Evolutionary conservation across 1,284 basidiomycete genomes (phyloP), one percentile per base, ranked within the genome.

Genomic region (Exobasidium rhododendri): DNA sequence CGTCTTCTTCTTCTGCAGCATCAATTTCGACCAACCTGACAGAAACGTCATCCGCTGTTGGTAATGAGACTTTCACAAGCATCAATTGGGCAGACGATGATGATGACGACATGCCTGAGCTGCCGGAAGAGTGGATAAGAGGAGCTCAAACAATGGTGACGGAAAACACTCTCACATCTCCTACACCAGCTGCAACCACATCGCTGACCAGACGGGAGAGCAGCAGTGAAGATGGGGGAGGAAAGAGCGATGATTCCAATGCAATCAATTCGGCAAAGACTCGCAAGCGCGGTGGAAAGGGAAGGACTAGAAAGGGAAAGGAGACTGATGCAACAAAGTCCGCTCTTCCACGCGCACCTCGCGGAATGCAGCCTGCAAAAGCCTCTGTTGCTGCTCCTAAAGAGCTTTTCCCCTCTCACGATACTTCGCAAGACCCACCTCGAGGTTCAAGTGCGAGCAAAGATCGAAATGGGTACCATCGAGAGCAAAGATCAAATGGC

Each of bases 31-130:
- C 45, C 30, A 14, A 17, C 2, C 13, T 17, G 31, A 45, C 10
- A 14, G 45, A 40, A 6, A 47, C 30, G n/a, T 22, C 35, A 17
- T 63, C 61, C 13, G n/a, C 13, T 4, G 26, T 53, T 10, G 26
- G 52, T n/a, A 24, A n/a, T 17, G 22, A 29, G n/a, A 43, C 58
- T 31, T 26, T 46, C 22, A 35, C 61, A 20, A 51, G 59, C 47
- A 63, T 73, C 49, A 67, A 74, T 59, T 74, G 72, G 72, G 72
- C 72, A 4, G 72, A 74, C 20, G 72, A 73, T 52, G 68, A 67
- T 45, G 72, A 74, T 43, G 72, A 68, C 40, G 72, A 74, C 55
- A 52, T 74, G 30, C 72, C 72, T 1, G 72, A 74, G 44, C 57
- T 74, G 1, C 65, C 70, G 24, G 72, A 73, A 31, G 57, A 58